These are phyloP conservation scores for Tricholoma furcatifolium DNA, from an alignment of 768 basidiomycete species.

Conservation along the genomic window DNA sequence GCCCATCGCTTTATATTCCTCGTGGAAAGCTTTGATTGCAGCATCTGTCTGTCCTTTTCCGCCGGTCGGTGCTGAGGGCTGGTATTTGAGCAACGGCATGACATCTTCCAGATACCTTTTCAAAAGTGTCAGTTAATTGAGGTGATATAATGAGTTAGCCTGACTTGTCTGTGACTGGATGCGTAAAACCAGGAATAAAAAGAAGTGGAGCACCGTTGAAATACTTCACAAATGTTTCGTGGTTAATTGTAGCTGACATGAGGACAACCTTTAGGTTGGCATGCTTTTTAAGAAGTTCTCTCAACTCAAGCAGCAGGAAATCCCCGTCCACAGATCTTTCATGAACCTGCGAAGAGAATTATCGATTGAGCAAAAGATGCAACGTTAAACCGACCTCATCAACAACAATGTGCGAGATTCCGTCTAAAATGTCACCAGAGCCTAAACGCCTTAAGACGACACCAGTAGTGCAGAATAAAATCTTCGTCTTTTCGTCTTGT, in stretches of 20 bases:
- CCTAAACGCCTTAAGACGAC: constrained; percentile 81
- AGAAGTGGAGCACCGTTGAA: constrained; percentile 80
- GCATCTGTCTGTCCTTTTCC: constrained; percentile 43
- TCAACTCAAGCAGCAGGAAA: constrained; percentile 81
- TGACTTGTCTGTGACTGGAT: constrained; percentile 76
- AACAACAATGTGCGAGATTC: constrained; percentile 82
- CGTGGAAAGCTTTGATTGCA: constrained; percentile 43
- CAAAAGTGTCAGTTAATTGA: background rate
- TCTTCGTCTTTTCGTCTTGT: constrained; percentile 60
- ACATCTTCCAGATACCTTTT: constrained; percentile 82
- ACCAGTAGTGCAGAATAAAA: constrained; percentile 93
- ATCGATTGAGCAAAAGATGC: background rate
- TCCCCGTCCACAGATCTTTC: constrained; percentile 92
- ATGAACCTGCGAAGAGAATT: constrained; percentile 61
- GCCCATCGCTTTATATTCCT: constrained; percentile 49
- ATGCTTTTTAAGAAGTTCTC: constrained; percentile 67
- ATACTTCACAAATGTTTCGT: constrained; percentile 79
- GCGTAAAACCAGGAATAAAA: constrained; percentile 78
- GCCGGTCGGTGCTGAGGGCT: constrained; percentile 34
- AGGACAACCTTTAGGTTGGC: constrained; percentile 73
- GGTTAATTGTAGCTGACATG: constrained; percentile 97
- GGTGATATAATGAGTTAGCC: constrained; percentile 18
- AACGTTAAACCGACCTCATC: constrained; percentile 64
- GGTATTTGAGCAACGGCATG: constrained; percentile 56
- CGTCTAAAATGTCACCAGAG: constrained; percentile 66